Percentiles rank a stretch among this genome's conserved stretches.
Evolutionary conservation across 768 basidiomycete genomes (phyloP).

Genomic region (Lanmaoa pseudosensibilis): DNA sequence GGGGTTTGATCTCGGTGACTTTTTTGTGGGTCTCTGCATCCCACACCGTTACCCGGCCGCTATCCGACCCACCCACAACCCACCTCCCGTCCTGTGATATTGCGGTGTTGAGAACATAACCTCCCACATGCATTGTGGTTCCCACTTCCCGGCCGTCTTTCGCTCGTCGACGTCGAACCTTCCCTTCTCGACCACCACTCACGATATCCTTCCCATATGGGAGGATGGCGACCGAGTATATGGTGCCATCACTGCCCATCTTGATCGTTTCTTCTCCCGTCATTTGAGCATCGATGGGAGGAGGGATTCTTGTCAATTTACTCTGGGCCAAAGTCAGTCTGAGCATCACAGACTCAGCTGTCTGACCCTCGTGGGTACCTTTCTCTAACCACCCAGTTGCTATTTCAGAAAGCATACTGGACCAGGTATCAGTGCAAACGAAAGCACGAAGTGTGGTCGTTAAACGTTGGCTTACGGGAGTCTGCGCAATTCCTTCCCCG

Average conservation of each 20-base stretch:
- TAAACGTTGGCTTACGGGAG: background rate
- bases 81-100: constrained; percentile 6
- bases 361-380: background rate
- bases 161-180: background rate
- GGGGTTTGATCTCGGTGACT: background rate
- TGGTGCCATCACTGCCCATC: background rate
- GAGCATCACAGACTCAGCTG: background rate
- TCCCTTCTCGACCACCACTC: background rate
- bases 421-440: background rate
- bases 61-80: constrained; percentile 3
- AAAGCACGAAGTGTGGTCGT: background rate
- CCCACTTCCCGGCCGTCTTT: background rate
- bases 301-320: background rate
- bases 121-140: background rate
- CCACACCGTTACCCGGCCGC: constrained; percentile 7
- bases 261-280: background rate
- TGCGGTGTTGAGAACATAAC: background rate
- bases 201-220: background rate
- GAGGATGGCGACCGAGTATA: background rate
- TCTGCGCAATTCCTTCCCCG: background rate
- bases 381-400: background rate
- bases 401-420: background rate
- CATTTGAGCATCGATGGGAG: background rate
- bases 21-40: background rate
- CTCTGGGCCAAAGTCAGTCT: background rate